A percentile compares a stretch with the other conserved stretches of the same genome.
Evolutionary conservation across 805 yeast species (phyloP).

Genomic region (Starmerella vitae): DNA sequence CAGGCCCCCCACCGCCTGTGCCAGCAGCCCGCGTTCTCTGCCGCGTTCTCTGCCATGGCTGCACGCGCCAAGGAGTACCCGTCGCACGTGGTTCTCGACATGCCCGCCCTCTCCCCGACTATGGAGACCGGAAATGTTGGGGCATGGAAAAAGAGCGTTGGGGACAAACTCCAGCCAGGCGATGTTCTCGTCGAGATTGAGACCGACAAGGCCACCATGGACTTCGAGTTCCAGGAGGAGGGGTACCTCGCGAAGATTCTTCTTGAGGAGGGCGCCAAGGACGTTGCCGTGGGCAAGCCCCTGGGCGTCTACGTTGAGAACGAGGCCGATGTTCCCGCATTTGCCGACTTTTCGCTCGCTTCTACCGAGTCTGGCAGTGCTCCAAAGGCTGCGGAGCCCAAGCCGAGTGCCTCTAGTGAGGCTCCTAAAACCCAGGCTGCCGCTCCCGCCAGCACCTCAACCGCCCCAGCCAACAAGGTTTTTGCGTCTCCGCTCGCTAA

Average conservation of each 20-base stretch:
- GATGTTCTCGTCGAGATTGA: constrained; percentile 93
- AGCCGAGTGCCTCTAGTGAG: constrained; percentile 18
- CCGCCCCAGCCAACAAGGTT: constrained; percentile 46
- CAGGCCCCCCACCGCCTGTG: constrained; percentile 11
- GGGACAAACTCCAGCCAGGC: constrained; percentile 82
- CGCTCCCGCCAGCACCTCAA: constrained; percentile 1
- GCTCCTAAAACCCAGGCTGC: constrained; percentile 12
- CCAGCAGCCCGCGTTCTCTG: constrained; percentile 9
- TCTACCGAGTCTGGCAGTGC: constrained; percentile 63
- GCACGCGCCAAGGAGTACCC: constrained; percentile 41
- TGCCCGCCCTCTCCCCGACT: constrained; percentile 99
- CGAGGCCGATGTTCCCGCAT: constrained; percentile 69
- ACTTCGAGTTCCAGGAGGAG: constrained; percentile 95
- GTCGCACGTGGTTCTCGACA: constrained; percentile 72
- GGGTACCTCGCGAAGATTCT: constrained; percentile 74
- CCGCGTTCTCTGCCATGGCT: constrained; percentile 13
- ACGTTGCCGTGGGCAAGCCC: constrained; percentile 87
- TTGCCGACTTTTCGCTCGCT: constrained; percentile 62
- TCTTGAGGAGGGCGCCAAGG: constrained; percentile 55
- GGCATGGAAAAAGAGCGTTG: constrained; percentile 77
- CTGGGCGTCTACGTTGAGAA: constrained; percentile 94
- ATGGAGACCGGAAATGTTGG: constrained; percentile 94
- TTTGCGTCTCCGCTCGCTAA: constrained; percentile 93
- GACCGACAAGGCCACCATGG: constrained; percentile 97
- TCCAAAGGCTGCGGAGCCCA: constrained; percentile 22